Evolutionary conservation across 306 rosid species (phyloP), one percentile per base, ranked within the genome.

Genomic region (Neltuma alba): DNA sequence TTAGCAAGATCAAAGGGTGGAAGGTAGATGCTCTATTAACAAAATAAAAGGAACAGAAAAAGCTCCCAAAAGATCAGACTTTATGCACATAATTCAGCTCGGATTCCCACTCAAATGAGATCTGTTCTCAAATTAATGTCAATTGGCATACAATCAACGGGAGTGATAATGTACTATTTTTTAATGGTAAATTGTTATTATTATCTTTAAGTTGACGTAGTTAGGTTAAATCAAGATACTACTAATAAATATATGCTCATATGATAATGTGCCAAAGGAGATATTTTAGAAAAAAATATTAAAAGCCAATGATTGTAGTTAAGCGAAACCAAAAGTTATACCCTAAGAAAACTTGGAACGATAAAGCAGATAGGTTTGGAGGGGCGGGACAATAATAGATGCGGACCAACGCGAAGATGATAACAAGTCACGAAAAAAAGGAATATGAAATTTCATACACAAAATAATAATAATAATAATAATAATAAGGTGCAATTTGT

Each of bases 41-140:
- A 55, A 30, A 25, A 13, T 6, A 14, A n/a, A 0, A 20, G 2
- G 2, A 20, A 34, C 12, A 21, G 18, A n/a, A 38, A 40, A 13
- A 37, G 47, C 42, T n/a, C 14, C 9, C 47, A 37, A 65, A 67
- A 21, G 36, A 40, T 9, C 3, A 40, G 36, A 68, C 73, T 68
- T 40, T 23, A 41, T 23, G 21, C 18, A 10, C 72, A 67, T 21
- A 21, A 14, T 11, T 67, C 33, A 67, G 50, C 9, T 67, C 52
- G 20, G 72, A 68, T 68, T 68, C 73, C 73, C 73, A 40, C 73
- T 3, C 12, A 67, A 66, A 37, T 66, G 21, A 2, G 44, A 4
- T 33, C 25, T n/a, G n/a, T n/a, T n/a, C 69, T 33, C 41, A 16
- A 20, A 5, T 38, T 4, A 21, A 38, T 66, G 15, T 41, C 41